Evolutionary conservation across 75 land plant genomes (phyloP).

Genomic region (Picea sitchensis): DNA sequence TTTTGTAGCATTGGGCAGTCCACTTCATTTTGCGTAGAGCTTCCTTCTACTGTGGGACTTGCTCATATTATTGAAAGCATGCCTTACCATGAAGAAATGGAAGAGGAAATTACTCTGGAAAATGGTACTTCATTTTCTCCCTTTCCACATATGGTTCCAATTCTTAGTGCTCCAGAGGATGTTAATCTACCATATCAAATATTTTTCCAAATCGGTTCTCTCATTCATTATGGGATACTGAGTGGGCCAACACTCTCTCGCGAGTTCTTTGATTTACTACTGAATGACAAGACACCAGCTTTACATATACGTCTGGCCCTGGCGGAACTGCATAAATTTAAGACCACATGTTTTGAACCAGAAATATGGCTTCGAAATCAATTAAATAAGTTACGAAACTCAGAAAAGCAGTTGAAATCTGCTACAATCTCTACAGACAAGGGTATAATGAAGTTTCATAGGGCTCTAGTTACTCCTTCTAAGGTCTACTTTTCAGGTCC

Average conservation of each 20-base stretch:
- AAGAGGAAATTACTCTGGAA: constrained; percentile 27
- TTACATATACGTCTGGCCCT: constrained; percentile 42
- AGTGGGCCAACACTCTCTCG: constrained; percentile 46
- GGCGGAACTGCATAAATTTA: constrained; percentile 44
- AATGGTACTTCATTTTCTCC: constrained; percentile 19
- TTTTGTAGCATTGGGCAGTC: constrained; percentile 56
- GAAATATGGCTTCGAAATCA: constrained; percentile 28
- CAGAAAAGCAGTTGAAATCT: constrained; percentile 9
- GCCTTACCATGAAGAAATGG: constrained; percentile 26
- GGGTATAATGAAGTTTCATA: constrained; percentile 53
- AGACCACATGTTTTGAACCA: constrained; percentile 51
- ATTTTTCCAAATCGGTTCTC: constrained; percentile 63
- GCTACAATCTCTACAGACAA: constrained; percentile 26
- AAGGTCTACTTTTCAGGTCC: constrained; percentile 84
- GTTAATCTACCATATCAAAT: constrained; percentile 42
- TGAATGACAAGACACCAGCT: constrained; percentile 12
- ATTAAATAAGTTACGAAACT: neutral
- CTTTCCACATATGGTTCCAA: constrained; percentile 43
- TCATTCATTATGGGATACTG: constrained; percentile 64
- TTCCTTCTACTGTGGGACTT: constrained; percentile 19
- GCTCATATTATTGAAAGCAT: constrained; percentile 33
- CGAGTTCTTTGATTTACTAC: constrained; percentile 44
- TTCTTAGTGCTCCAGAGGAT: constrained; percentile 26
- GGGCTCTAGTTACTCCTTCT: constrained; percentile 74
- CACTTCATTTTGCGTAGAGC: constrained; percentile 40